Evolutionary conservation across 306 rosid genomes (phyloP).

Genomic region (Abrus precatorius): DNA sequence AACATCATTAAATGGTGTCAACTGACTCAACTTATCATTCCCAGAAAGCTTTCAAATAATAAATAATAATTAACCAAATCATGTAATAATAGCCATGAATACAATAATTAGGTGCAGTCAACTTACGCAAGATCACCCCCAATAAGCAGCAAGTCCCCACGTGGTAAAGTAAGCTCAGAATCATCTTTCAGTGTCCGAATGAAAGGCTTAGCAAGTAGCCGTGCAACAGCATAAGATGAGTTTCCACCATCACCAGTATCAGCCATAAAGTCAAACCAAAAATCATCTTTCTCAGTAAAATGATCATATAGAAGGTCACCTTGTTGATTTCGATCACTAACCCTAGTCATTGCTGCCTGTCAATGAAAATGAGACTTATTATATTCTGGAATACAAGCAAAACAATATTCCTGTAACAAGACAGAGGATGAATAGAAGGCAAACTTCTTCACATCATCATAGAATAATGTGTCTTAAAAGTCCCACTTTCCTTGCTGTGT

Average conservation of each 20-base stretch:
- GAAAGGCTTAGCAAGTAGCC: conserved; percentile 90
- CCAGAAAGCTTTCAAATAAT: conserved; percentile 22
- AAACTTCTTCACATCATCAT: conserved; percentile 34
- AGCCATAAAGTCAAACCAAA: conserved; percentile 99
- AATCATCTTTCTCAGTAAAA: conserved; percentile 76
- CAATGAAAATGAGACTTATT: conserved; percentile 46
- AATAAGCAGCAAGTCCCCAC: conserved; percentile 87
- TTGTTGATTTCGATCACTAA: conserved; percentile 64
- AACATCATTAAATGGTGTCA: conserved; percentile 25
- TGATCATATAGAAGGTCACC: conserved; percentile 80
- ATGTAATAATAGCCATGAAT: conserved; percentile 20
- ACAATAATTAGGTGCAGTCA: conserved; percentile 18
- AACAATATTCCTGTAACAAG: conserved; percentile 24
- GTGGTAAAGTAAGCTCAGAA: conserved; percentile 67
- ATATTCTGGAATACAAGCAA: conserved; percentile 38
- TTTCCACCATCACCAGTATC: conserved; percentile 99
- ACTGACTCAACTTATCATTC: conserved; percentile 40
- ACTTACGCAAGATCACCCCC: conserved; percentile 99
- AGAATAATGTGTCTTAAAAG: conserved; percentile 12
- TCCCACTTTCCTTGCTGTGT: background rate
- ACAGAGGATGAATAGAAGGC: conserved; percentile 17
- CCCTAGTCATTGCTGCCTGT: conserved; percentile 98
- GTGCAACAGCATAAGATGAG: conserved; percentile 92
- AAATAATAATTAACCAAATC: conserved; percentile 25
- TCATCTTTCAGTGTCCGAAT: conserved; percentile 64